Conservation (phyloP, 306 rosid genomes). For the Ziziphus jujuba region DNA sequence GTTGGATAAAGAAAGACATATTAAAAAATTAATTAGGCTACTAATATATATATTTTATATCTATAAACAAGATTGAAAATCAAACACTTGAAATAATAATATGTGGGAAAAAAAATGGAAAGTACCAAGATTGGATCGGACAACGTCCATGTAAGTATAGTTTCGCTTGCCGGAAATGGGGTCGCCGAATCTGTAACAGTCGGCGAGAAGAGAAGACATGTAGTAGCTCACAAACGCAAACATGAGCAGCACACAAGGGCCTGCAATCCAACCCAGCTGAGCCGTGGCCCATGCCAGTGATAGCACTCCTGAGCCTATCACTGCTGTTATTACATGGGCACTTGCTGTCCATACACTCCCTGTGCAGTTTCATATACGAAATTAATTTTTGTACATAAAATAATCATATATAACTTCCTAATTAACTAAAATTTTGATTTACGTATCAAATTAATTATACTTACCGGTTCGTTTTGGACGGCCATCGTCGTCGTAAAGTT, state of each 20-base stretch:
- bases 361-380: background rate
- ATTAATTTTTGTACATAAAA: too few relatives aligned
- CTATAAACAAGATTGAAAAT: too few relatives aligned
- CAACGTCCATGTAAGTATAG: background rate
- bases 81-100: too few relatives aligned
- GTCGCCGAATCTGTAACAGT: background rate
- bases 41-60: too few relatives aligned
- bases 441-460: too few relatives aligned
- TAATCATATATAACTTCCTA: too few relatives aligned
- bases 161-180: slow-evolving; percentile 5
- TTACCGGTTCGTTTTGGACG: too few relatives aligned
- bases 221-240: background rate
- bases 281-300: slow-evolving; percentile 61
- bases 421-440: too few relatives aligned
- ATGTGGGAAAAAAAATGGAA: background rate
- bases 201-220: background rate
- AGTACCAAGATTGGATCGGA: slow-evolving; percentile 6
- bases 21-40: too few relatives aligned
- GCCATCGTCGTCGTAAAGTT: too few relatives aligned
- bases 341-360: slow-evolving; percentile 64
- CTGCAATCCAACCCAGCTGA: slow-evolving; percentile 44
- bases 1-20: background rate
- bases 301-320: slow-evolving; percentile 57
- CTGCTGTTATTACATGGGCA: slow-evolving; percentile 60
- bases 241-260: background rate